Percentiles rank a stretch among this genome's conserved stretches.
These are phyloP conservation scores for Bretschneidera sinensis DNA, from an alignment of 345 rosid species.

Conservation along the genomic window DNA sequence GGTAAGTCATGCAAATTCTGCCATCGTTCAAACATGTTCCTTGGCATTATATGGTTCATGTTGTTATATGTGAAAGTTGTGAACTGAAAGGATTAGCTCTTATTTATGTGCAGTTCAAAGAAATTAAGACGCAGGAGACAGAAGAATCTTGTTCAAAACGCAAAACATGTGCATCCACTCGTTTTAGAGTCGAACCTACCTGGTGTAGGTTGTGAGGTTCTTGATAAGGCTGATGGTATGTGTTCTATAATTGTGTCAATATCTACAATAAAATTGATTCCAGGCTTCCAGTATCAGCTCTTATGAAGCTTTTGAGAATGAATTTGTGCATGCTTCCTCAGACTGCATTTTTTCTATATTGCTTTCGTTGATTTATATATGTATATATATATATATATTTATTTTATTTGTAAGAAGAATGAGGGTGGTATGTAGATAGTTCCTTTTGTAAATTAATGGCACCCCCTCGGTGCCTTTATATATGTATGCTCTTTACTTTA, in stretches of 20 bases:
- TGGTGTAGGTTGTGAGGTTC: constrained; percentile 39
- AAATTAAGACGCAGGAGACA: constrained; percentile 54
- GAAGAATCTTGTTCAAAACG: constrained; percentile 44
- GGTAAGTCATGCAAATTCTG: constrained; percentile 40
- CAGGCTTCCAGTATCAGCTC: neutral
- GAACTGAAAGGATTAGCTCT: constrained; percentile 11
- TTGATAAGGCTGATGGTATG: constrained; percentile 64
- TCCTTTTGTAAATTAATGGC: too few relatives aligned
- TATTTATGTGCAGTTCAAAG: constrained; percentile 53
- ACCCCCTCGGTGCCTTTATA: too few relatives aligned
- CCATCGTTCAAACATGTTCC: constrained; percentile 9
- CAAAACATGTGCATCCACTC: constrained; percentile 58
- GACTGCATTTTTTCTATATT: neutral
- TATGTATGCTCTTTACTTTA: too few relatives aligned
- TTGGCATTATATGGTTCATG: constrained; percentile 4
- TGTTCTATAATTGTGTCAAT: neutral
- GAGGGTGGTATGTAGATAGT: too few relatives aligned
- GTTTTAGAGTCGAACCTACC: constrained; percentile 41
- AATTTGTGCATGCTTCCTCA: neutral
- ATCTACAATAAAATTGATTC: neutral
- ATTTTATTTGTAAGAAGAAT: too few relatives aligned
- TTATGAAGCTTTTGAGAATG: neutral
- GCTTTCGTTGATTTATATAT: neutral
- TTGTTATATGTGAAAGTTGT: constrained; percentile 1
- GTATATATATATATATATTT: too few relatives aligned